Conservation (phyloP, 208 protist species). For the Trypanosomatidae sp. region DNA sequence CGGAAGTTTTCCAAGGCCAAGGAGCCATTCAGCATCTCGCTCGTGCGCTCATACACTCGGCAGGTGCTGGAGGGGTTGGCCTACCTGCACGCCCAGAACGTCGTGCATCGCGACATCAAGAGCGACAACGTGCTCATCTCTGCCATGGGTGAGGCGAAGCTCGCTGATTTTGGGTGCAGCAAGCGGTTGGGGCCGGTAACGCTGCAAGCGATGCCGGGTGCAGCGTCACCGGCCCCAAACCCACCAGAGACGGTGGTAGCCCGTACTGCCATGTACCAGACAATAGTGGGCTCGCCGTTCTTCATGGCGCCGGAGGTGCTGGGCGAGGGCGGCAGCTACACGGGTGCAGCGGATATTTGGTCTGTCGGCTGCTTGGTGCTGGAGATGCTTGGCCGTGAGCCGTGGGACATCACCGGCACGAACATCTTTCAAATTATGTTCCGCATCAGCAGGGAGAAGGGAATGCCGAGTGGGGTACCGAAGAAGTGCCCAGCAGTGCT, state of each 20-base stretch:
- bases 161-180: constrained; percentile 95
- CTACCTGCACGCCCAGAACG: constrained; percentile 81
- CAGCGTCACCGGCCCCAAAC: not conserved
- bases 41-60: constrained; percentile 81
- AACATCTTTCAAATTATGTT: constrained; percentile 87
- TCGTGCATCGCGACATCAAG: constrained; percentile 92
- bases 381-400: constrained; percentile 82
- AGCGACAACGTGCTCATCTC: constrained; percentile 92
- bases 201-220: constrained; percentile 6
- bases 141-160: constrained; percentile 87
- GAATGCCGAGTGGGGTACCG: constrained; percentile 78
- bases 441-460: constrained; percentile 60
- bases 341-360: constrained; percentile 82
- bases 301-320: constrained; percentile 93
- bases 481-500: constrained; percentile 51
- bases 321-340: constrained; percentile 59
- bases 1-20: constrained; percentile 72
- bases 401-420: constrained; percentile 52
- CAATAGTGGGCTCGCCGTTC: constrained; percentile 81
- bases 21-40: constrained; percentile 66
- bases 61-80: constrained; percentile 87
- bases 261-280: constrained; percentile 53
- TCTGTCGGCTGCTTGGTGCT: constrained; percentile 87
- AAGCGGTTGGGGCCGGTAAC: constrained; percentile 73
- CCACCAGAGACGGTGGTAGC: constrained; percentile 5